Conservation (phyloP, 129 eudicot genomes). For the Pulicaria dysenterica region DNA sequence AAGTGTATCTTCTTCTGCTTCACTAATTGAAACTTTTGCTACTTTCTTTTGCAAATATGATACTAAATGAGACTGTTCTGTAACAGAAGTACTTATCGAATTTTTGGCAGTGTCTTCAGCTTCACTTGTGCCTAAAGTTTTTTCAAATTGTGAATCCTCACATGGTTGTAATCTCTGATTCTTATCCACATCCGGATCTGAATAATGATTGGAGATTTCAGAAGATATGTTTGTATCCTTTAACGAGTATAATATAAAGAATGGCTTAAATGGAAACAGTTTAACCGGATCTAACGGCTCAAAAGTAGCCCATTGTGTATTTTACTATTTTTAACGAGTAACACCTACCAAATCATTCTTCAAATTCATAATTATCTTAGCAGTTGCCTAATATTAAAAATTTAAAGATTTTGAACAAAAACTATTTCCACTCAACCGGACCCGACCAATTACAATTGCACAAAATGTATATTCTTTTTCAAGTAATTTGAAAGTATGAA, state of each 20-base stretch:
- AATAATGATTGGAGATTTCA: slow-evolving; percentile 25
- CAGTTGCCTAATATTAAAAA: not conserved
- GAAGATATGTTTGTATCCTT: slow-evolving; percentile 36
- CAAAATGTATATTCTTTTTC: too few species aligned
- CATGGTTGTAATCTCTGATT: slow-evolving; percentile 37
- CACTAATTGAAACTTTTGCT: slow-evolving; percentile 36
- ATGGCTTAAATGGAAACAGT: not conserved
- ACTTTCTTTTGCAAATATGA: slow-evolving; percentile 34
- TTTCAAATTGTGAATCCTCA: slow-evolving; percentile 26
- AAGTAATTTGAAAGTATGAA: too few species aligned
- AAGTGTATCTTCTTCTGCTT: slow-evolving; percentile 49
- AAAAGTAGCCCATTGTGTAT: not conserved
- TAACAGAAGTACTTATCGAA: slow-evolving; percentile 9
- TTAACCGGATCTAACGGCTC: not conserved
- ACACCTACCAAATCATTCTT: not conserved
- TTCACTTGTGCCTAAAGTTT: slow-evolving; percentile 31
- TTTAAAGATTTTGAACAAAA: not conserved
- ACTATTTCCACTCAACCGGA: not conserved
- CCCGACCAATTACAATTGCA: not conserved
- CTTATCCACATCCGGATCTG: slow-evolving; percentile 38
- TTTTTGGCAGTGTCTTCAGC: slow-evolving; percentile 26
- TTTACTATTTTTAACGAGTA: not conserved
- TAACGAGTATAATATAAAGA: not conserved
- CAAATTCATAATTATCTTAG: not conserved
- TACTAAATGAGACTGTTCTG: slow-evolving; percentile 37